These are phyloP conservation scores for Boechera divaricarpa DNA, from an alignment of 345 rosid species.

Conservation along the genomic window DNA sequence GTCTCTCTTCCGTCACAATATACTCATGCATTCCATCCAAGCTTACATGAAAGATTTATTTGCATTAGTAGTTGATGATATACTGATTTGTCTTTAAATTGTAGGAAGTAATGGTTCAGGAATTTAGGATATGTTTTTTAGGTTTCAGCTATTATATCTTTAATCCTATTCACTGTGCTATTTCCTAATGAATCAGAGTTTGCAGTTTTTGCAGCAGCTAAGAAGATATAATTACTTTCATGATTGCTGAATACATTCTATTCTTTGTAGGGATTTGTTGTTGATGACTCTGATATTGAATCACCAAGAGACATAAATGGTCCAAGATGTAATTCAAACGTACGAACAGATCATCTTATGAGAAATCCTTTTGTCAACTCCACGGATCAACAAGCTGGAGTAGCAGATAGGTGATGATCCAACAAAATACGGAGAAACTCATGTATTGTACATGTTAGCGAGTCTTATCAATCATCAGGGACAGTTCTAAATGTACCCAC, in stretches of 20 bases:
- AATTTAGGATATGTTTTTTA: background rate
- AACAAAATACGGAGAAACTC: conserved; percentile 55
- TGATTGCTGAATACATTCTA: conserved; percentile 29
- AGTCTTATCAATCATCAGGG: conserved; percentile 79
- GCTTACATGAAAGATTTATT: conserved; percentile 21
- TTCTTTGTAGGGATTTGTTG: conserved; percentile 73
- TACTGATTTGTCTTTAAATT: background rate
- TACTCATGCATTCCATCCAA: conserved; percentile 27
- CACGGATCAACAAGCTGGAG: conserved; percentile 62
- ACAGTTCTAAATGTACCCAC: conserved; percentile 68
- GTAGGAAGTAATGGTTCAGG: conserved; percentile 14
- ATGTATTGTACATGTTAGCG: conserved; percentile 56
- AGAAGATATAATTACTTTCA: background rate
- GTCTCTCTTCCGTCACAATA: conserved; percentile 26
- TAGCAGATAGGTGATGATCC: conserved; percentile 60
- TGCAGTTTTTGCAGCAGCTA: conserved; percentile 2
- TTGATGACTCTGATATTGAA: conserved; percentile 81
- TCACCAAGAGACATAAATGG: conserved; percentile 61
- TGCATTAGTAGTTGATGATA: conserved; percentile 5
- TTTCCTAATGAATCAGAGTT: conserved; percentile 1
- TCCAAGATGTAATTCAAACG: conserved; percentile 53
- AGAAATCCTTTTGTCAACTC: conserved; percentile 55
- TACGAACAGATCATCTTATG: conserved; percentile 49
- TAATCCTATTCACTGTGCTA: conserved; percentile 1
- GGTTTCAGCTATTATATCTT: conserved; percentile 10